Evolutionary conservation across 345 rosid species (phyloP).

Genomic region (Barbarea vulgaris): DNA sequence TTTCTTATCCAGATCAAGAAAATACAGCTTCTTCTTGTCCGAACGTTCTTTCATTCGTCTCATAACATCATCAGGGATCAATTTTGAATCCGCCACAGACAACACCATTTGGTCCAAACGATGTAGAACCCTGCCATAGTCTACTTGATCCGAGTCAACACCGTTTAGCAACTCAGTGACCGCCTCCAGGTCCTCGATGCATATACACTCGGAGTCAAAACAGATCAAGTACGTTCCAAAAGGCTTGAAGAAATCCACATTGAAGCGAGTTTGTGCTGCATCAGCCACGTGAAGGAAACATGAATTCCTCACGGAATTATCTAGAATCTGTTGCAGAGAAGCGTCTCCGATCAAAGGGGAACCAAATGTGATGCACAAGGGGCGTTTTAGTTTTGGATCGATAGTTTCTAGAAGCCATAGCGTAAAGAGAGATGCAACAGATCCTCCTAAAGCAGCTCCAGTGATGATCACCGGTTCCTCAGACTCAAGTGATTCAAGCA

Average conservation of each 20-base stretch:
- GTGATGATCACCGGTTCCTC: slow-evolving; percentile 48
- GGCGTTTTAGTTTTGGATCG: slow-evolving; percentile 28
- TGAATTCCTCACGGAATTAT: slow-evolving; percentile 45
- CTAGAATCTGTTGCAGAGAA: slow-evolving; percentile 44
- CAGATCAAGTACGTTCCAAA: slow-evolving; percentile 63
- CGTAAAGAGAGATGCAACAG: slow-evolving; percentile 70
- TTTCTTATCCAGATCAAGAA: slow-evolving; percentile 36
- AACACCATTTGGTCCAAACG: not conserved
- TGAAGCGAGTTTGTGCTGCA: not conserved
- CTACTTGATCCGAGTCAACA: not conserved
- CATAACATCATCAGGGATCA: slow-evolving; percentile 21
- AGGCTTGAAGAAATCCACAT: slow-evolving; percentile 37
- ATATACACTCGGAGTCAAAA: slow-evolving; percentile 42
- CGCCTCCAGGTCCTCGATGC: slow-evolving; percentile 54
- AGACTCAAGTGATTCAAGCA: not conserved
- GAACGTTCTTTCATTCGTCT: slow-evolving; percentile 26
- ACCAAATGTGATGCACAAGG: slow-evolving; percentile 76
- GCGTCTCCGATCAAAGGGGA: slow-evolving; percentile 56
- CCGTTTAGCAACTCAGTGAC: slow-evolving; percentile 33
- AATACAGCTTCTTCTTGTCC: slow-evolving; percentile 24
- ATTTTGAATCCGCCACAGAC: not conserved
- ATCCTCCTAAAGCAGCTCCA: slow-evolving; percentile 66
- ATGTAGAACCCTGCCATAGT: slow-evolving; percentile 19
- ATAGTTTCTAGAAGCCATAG: slow-evolving; percentile 57
- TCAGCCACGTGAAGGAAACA: slow-evolving; percentile 57